A percentile compares a stretch with the other conserved stretches of the same genome.
Conservation (phyloP, 148 eudicot genomes). For the Persicaria maculosa region DNA sequence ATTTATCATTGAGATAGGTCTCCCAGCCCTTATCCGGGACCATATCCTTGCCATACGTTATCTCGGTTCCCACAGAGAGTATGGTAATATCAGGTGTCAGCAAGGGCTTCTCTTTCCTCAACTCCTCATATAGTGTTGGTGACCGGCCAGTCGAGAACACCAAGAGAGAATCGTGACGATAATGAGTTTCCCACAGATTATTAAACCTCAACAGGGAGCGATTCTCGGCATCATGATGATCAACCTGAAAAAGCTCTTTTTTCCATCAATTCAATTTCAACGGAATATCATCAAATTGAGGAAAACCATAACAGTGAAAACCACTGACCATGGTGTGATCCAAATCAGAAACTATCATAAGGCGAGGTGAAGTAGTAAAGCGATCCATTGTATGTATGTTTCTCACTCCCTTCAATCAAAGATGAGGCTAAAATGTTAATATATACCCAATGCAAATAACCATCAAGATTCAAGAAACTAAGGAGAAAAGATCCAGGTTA, state of each 20-base stretch:
- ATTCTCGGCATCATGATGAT: slow-evolving; percentile 66
- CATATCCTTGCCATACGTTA: slow-evolving; percentile 61
- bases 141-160: slow-evolving; percentile 74
- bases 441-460: neutral
- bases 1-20: slow-evolving; percentile 42
- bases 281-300: neutral
- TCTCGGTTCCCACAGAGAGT: slow-evolving; percentile 76
- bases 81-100: slow-evolving; percentile 68
- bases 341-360: slow-evolving; percentile 72
- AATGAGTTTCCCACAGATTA: slow-evolving; percentile 63
- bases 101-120: slow-evolving; percentile 69
- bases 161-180: slow-evolving; percentile 60
- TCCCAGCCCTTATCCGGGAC: slow-evolving; percentile 69
- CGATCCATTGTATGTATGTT: slow-evolving; percentile 35
- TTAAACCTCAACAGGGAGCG: slow-evolving; percentile 56
- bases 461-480: neutral
- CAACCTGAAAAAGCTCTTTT: slow-evolving; percentile 35
- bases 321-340: slow-evolving; percentile 66
- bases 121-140: slow-evolving; percentile 49
- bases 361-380: slow-evolving; percentile 38
- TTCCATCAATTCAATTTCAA: neutral
- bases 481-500: too few relatives aligned
- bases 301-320: neutral
- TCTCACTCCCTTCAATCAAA: slow-evolving; percentile 8
- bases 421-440: neutral